Conservation (phyloP, 2,329 filamentous ascomycete genomes). For the Aureobasidium lini region DNA sequence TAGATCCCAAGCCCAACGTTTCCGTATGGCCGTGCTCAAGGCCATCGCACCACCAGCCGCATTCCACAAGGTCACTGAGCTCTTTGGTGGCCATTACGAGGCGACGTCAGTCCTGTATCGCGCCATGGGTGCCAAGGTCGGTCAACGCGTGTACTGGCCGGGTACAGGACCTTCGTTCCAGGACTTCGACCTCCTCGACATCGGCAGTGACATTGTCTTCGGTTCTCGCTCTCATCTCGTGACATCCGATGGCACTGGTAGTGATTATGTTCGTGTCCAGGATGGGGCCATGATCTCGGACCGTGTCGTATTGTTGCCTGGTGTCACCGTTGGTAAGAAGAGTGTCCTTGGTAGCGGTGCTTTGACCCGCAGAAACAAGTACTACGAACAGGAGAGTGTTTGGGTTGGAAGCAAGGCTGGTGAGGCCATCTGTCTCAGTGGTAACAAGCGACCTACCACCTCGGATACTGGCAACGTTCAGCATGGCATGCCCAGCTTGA, state of each 20-base stretch:
- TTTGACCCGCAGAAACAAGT: constrained; percentile 39
- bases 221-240: constrained; percentile 48
- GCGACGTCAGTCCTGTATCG: constrained; percentile 45
- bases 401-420: constrained; percentile 48
- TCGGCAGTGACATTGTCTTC: constrained; percentile 54
- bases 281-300: constrained; percentile 51
- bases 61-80: constrained; percentile 42
- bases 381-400: constrained; percentile 40
- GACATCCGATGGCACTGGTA: constrained; percentile 46
- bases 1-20: constrained; percentile 34
- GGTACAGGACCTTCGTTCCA: constrained; percentile 47
- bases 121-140: constrained; percentile 46
- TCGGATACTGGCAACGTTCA: neutral
- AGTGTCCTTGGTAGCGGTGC: constrained; percentile 49
- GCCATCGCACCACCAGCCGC: constrained; percentile 37
- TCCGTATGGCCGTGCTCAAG: constrained; percentile 40
- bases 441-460: constrained; percentile 6
- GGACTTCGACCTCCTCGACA: constrained; percentile 48
- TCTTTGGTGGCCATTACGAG: constrained; percentile 51
- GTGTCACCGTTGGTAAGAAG: constrained; percentile 42
- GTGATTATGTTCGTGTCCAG: constrained; percentile 40
- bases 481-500: neutral
- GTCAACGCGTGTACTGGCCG: constrained; percentile 50
- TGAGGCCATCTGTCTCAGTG: constrained; percentile 40
- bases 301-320: constrained; percentile 46